Base-by-base conservation (phyloP, 2,329 filamentous ascomycete species). In the Fusarium xylarioides region DNA sequence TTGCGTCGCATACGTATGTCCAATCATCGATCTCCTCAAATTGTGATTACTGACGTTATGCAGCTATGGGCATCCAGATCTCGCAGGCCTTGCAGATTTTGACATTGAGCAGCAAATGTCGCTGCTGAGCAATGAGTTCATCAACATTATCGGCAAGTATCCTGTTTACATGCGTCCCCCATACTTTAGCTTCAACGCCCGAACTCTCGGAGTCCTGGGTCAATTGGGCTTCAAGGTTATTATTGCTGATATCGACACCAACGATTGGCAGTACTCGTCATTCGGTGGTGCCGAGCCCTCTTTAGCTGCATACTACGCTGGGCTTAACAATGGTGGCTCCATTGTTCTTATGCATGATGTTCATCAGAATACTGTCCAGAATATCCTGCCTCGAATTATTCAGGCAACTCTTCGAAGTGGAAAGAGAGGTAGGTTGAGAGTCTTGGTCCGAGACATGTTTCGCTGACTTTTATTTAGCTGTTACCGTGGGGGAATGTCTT, bases 181-280 rank as follows among this genome's bases (percentile, higher is more conserved):
- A 7, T 69, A 69, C 32, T 69, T 69, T 26, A 69, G 66, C 52
- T 69, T 69, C 50, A 69, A 30, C 11, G 43, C 50, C 4, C 38
- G 40, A 34, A 69, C 65, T 21, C 65, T 69, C 9, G 44, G 11
- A 19, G 49, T 69, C 1, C 23, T 69, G 2, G 65, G 65, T 49
- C 44, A 35, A 4, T 5, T 69, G 44, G 66, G 65, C 38, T 69
- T 47, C 28, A 69, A 69, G 50, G 65, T 69, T 23, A 44, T 69
- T 34, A 69, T 65, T n/a, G 66, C 66, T 69, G 66, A 69, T 58
- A 65, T 69, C 44, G 58, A 69, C 65, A 69, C 66, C 50, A 21
- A 69, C 35, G 66, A 69, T 34, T 69, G 66, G 66, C 40, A 34
- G 18, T 53, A 69, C 7, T 57, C 37, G 34, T 63, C 66, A 12